Base-by-base conservation (phyloP, 345 rosid genomes). In the Syzygium oleosum region DNA sequence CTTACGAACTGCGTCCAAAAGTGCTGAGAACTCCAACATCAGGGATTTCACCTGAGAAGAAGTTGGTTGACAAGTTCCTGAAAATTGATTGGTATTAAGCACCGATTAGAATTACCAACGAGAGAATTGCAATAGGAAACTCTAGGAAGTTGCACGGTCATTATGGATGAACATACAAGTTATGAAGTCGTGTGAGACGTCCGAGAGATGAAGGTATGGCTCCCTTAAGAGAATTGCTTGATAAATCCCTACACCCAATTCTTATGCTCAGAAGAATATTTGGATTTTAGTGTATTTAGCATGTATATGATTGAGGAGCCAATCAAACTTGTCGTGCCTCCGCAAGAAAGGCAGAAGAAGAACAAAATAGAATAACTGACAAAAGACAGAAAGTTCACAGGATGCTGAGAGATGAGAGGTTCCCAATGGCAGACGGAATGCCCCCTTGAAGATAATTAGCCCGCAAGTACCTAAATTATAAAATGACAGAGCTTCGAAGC, bases 1-100 rank as follows among this genome's bases (percentile, higher is more conserved):
- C 99, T 96, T 89, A 97, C 99, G 99, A 95, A 84, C 91, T 93
- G 80, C 88, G 91, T 43, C 96, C 95, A 51, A 97, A 97, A 86
- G 92, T 91, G 92, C 97, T 95, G 55, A 97, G 91, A 85, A 95
- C 92, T 88, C 99, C 99, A 80, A 94, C 90, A 87, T 95, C 98
- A 23, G 99, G 99, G 46, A 97, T 96, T 91, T 95, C 99, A 52
- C 99, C 99, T 21, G 98, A 95, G 93, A 97, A 96, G 87, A 95
- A 97, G 92, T 97, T 97, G 86, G 98, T 90, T 1, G 99, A 97
- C 88, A 97, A 90, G 73, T 97, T 97, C 92, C 99, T 97, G 89
- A 27, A 87, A 85, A 83, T 86, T 87, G 51, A 63, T 46, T 85
- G 84, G 85, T 80, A 88, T 11, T 85, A 87, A 34, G 88, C 25